A percentile compares a stretch with the other conserved stretches of the same genome.
These are phyloP conservation scores for Saccharum spontaneum DNA, from an alignment of 176 grass and related monocot species.

Conservation along the genomic window DNA sequence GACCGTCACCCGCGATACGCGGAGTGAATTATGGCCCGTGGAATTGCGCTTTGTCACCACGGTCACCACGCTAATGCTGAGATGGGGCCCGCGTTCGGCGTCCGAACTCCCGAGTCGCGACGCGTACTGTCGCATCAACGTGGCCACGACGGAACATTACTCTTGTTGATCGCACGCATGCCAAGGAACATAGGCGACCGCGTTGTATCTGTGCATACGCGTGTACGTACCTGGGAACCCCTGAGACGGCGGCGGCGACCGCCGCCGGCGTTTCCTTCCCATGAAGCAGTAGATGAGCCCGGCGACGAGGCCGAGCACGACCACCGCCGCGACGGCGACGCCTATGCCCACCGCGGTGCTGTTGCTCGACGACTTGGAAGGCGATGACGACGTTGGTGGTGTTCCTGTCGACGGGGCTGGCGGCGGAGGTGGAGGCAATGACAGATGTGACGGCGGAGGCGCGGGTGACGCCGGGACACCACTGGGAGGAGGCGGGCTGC, in stretches of 20 bases:
- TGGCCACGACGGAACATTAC: constrained; percentile 6
- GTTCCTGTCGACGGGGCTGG: neutral
- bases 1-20: neutral
- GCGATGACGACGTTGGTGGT: neutral
- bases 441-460: neutral
- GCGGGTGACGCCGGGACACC: neutral
- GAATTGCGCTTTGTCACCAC: neutral
- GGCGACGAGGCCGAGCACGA: constrained; percentile 39
- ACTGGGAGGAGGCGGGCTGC: constrained; percentile 16
- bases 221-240: constrained; percentile 25
- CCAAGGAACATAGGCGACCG: neutral
- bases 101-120: neutral
- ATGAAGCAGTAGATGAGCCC: constrained; percentile 35
- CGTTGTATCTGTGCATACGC: neutral
- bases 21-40: neutral
- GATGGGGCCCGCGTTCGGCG: neutral
- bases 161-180: neutral
- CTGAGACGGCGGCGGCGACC: neutral
- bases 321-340: constrained; percentile 36
- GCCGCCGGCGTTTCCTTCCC: constrained; percentile 24
- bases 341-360: constrained; percentile 33
- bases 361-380: neutral
- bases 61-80: neutral
- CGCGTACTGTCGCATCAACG: neutral
- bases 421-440: constrained; percentile 29